These are phyloP conservation scores for Candida peoriensis DNA, from an alignment of 805 yeast species.

Conservation along the genomic window DNA sequence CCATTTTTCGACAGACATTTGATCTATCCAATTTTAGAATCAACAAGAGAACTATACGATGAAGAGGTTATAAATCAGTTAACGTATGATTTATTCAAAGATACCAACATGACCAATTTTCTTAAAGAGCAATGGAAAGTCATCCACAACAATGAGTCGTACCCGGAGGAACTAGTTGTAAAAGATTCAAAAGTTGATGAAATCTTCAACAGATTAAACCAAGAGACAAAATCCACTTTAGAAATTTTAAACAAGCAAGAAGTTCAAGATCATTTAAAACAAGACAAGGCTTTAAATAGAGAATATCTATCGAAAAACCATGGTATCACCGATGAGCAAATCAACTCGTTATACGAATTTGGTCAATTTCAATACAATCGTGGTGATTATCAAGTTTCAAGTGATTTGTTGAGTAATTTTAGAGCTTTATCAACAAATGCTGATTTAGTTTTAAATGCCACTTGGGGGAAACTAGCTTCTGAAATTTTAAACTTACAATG, in stretches of 20 bases:
- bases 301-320: constrained; percentile 39
- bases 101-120: constrained; percentile 51
- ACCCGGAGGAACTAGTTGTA: constrained; percentile 37
- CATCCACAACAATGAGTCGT: constrained; percentile 33
- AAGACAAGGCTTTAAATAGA: constrained; percentile 51
- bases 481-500: constrained; percentile 51
- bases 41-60: constrained; percentile 40
- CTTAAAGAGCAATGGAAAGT: constrained; percentile 39
- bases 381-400: constrained; percentile 57
- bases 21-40: constrained; percentile 47
- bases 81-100: constrained; percentile 50
- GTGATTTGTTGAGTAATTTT: constrained; percentile 53
- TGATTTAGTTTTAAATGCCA: constrained; percentile 47
- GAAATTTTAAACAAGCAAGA: constrained; percentile 43
- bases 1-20: constrained; percentile 61
- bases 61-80: constrained; percentile 39
- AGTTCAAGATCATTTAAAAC: constrained; percentile 46
- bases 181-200: constrained; percentile 37
- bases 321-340: constrained; percentile 43
- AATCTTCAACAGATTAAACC: constrained; percentile 33
- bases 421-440: constrained; percentile 48
- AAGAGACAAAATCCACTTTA: constrained; percentile 40
- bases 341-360: constrained; percentile 47
- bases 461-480: constrained; percentile 67
- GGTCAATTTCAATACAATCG: constrained; percentile 60